A percentile compares a stretch with the other conserved stretches of the same genome.
Evolutionary conservation across 139 green algal species (phyloP).

Genomic region (Tetradesmus obliquus): DNA sequence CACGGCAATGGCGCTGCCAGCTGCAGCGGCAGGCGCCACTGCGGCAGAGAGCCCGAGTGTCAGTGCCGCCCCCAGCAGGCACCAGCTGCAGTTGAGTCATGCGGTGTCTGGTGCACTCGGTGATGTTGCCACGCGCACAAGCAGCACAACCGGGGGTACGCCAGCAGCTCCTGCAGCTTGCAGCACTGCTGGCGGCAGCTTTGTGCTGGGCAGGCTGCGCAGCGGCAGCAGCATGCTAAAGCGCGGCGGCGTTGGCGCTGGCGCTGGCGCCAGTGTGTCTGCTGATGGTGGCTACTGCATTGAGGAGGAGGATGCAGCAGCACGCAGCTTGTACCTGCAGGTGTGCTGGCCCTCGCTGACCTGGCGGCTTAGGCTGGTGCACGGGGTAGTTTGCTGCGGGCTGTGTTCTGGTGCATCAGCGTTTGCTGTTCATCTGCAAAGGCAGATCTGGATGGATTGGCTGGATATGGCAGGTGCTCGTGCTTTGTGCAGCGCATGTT

Average conservation of each 20-base stretch:
- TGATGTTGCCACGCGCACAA: neutral
- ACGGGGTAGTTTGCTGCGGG: neutral
- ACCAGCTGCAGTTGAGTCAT: neutral
- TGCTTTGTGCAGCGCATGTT: too few species aligned
- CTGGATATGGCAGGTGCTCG: too few species aligned
- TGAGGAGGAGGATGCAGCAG: conserved; percentile 60
- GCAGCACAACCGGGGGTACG: neutral
- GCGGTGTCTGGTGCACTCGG: neutral
- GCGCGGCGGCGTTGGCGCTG: neutral
- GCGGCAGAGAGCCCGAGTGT: neutral
- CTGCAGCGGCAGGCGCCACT: neutral
- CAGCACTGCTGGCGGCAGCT: neutral
- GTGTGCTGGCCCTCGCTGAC: neutral
- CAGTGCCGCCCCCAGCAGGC: neutral
- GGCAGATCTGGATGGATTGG: too few species aligned
- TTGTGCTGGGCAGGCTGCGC: conserved; percentile 1
- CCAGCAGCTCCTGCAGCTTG: conserved; percentile 14
- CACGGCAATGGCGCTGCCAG: neutral
- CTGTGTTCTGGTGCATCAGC: neutral
- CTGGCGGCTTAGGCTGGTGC: neutral
- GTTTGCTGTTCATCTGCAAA: neutral
- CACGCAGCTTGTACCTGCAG: conserved; percentile 62
- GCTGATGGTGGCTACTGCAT: neutral
- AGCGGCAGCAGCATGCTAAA: neutral
- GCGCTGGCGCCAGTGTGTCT: neutral